phyloP scores from a whole-genome alignment of 805 yeast species.

The Helenozyma baotianmanensis region DNA sequence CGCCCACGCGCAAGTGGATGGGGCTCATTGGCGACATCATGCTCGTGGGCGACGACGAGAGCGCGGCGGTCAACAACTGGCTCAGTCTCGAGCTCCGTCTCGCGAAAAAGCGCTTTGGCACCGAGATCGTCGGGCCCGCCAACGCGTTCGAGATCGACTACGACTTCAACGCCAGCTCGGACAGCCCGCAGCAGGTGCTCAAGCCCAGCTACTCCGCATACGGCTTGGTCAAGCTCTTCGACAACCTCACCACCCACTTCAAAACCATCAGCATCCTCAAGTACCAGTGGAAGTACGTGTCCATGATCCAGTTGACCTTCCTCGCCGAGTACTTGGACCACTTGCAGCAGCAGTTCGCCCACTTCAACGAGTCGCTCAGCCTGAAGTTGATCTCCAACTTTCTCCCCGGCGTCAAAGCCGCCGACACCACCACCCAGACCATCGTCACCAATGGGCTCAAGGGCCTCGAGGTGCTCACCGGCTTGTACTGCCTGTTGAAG shows the following conservation, averaged over 20 bases:
- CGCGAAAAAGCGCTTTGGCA: conserved; percentile 46
- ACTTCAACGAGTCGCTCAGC: conserved; percentile 36
- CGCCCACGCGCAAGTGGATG: conserved; percentile 37
- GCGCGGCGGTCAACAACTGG: conserved; percentile 40
- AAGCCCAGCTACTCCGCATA: conserved; percentile 62
- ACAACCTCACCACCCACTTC: conserved; percentile 53
- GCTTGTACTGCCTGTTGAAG: conserved; percentile 31
- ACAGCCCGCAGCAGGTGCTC: conserved; percentile 9
- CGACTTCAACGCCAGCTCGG: conserved; percentile 35
- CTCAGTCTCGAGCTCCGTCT: conserved; percentile 48
- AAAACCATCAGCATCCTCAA: conserved; percentile 45
- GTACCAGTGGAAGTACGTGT: conserved; percentile 49
- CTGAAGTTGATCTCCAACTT: conserved; percentile 29
- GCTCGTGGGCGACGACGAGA: conserved; percentile 30
- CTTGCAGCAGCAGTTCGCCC: conserved; percentile 31
- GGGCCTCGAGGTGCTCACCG: conserved; percentile 26
- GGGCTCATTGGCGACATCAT: conserved; percentile 44
- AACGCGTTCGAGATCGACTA: conserved; percentile 56
- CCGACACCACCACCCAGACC: conserved; percentile 78
- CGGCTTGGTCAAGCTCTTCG: conserved; percentile 52
- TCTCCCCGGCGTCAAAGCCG: conserved; percentile 20
- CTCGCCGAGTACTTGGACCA: conserved; percentile 46
- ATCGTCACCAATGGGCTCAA: conserved; percentile 66
- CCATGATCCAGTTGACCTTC: conserved; percentile 54
- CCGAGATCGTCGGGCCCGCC: conserved; percentile 43